Evolutionary conservation across 2,329 filamentous ascomycete genomes (phyloP).

Genomic region (Sarocladium oryzae): DNA sequence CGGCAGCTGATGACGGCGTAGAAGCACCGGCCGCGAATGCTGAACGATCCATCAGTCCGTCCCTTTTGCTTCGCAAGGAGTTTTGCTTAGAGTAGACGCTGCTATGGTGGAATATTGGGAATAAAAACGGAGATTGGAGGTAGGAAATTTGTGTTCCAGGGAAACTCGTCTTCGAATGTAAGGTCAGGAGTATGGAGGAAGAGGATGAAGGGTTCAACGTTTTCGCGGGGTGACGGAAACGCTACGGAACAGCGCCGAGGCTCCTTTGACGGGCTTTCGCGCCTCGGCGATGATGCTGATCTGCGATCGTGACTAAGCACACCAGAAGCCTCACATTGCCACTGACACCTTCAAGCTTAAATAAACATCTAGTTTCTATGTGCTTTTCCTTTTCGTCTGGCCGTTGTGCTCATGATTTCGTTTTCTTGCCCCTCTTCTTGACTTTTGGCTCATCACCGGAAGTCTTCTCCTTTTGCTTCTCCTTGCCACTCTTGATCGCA

Average conservation of each 20-base stretch:
- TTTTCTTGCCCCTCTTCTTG: conserved; percentile 16
- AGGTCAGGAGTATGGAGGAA: too few species aligned
- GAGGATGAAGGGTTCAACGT: too few species aligned
- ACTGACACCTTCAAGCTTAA: too few species aligned
- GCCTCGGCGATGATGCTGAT: neutral
- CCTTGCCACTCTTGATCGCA: conserved; percentile 35
- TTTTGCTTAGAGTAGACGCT: too few species aligned
- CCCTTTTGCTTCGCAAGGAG: neutral
- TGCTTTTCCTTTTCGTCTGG: neutral
- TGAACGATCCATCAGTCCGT: neutral
- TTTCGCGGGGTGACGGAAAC: neutral
- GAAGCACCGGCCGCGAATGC: neutral
- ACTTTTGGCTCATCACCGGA: conserved; percentile 25
- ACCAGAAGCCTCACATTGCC: too few species aligned
- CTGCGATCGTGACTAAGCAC: neutral
- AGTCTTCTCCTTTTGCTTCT: conserved; percentile 25
- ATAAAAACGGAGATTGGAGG: too few species aligned
- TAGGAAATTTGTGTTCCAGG: too few species aligned
- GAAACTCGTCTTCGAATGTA: too few species aligned
- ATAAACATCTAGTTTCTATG: too few species aligned
- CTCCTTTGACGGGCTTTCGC: neutral
- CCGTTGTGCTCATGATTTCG: neutral
- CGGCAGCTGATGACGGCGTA: neutral
- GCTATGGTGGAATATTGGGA: too few species aligned
- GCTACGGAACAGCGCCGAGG: neutral